phyloP scores from a whole-genome alignment of 2,329 filamentous ascomycete species.

The Didymellaceae sp. region DNA sequence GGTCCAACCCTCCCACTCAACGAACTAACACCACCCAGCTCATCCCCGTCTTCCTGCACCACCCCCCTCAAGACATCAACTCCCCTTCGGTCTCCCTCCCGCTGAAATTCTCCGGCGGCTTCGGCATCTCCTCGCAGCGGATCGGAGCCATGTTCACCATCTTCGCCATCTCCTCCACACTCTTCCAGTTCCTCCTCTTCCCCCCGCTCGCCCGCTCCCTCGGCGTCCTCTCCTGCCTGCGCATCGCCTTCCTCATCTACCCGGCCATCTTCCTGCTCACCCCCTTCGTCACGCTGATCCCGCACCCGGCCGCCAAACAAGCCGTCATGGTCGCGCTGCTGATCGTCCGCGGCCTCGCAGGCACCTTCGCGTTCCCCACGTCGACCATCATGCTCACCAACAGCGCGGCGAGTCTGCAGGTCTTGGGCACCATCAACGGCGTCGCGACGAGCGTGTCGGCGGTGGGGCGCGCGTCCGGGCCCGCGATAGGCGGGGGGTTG shows the following conservation, averaged over 20 bases:
- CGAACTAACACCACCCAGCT: constrained; percentile 50
- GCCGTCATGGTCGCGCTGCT: constrained; percentile 69
- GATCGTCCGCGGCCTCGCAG: constrained; percentile 73
- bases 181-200: constrained; percentile 87
- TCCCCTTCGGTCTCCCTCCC: constrained; percentile 69
- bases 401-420: constrained; percentile 73
- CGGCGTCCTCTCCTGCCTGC: constrained; percentile 77
- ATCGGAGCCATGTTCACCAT: constrained; percentile 88
- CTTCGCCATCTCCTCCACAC: constrained; percentile 78
- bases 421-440: constrained; percentile 89
- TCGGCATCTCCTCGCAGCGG: constrained; percentile 72
- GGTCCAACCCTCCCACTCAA: too few relatives aligned
- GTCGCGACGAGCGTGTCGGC: constrained; percentile 84
- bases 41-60: constrained; percentile 87
- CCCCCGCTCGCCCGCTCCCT: constrained; percentile 74
- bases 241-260: constrained; percentile 69
- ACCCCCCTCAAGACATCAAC: constrained; percentile 62
- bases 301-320: constrained; percentile 60
- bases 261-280: constrained; percentile 81
- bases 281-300: constrained; percentile 76
- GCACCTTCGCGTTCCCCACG: constrained; percentile 88
- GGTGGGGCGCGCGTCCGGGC: constrained; percentile 79
- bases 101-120: constrained; percentile 83
- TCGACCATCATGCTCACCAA: constrained; percentile 91
- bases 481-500: constrained; percentile 72